Evolutionary conservation across 805 yeast genomes (phyloP), one percentile per base, ranked within the genome.

Genomic region (Sungouiella blattae): DNA sequence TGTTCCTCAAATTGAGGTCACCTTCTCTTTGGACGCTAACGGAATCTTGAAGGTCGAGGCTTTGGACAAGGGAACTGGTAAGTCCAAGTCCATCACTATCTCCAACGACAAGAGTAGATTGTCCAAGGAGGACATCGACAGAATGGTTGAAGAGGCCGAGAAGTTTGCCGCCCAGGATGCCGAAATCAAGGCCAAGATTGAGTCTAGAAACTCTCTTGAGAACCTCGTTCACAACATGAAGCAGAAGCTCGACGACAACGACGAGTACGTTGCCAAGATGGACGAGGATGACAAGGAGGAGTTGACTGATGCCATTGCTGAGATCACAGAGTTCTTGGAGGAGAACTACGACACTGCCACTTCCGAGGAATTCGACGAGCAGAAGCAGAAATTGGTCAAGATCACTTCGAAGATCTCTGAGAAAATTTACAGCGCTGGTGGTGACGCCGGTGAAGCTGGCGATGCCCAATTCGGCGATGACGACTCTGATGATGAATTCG

Each of bases 231-330:
- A 44, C 38, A 23, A 33, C 27, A 30, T 40, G 35, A 45, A 46
- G 47, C 34, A 26, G 24, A 43, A 38, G 32, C 26, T 47, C 18
- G 35, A 21, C n/a, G 45, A 38, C 15, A 46, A 47, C 34, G 41
- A 37, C 26, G 51, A 45, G 30, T 43, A 38, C 41, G 43, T 43
- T 20, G 33, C 81, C 47, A 83, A 86, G 70, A 68, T 93, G 53
- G 86, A 78, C 37, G 95, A 83, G 55, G 96, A 87, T 40, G 98
- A 91, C 66, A 85, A 84, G 71, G 95, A 87, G 70, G 75, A 91
- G 49, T 70, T 91, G 53, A 67, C 74, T 48, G 97, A 89, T 55
- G 96, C 96, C 37, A 69, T 87, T 52, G 78, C 80, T 60, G 98
- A 93, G 62, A 78, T 87, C 30, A 67, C 83, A 48, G 94, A 83